phyloP scores from a whole-genome alignment of 78 protist species.

The Speleostelium caveatum region DNA sequence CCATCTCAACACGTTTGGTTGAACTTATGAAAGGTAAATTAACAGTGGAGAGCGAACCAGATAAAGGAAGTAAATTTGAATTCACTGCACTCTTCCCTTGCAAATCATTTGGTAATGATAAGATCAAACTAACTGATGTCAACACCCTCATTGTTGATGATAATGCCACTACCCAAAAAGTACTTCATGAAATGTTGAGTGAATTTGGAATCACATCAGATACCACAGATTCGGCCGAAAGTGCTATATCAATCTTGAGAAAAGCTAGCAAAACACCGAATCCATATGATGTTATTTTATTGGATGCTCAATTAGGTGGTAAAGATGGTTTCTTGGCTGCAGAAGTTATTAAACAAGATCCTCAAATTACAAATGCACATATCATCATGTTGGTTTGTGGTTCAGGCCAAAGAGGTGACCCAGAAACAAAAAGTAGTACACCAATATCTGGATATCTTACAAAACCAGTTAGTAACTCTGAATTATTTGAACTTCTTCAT shows the following conservation, averaged over 20 bases:
- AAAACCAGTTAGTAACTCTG: constrained; percentile 46
- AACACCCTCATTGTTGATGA: constrained; percentile 74
- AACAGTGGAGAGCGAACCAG: constrained; percentile 47
- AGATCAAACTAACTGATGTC: constrained; percentile 38
- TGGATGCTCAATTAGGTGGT: constrained; percentile 72
- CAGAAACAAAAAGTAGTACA: constrained; percentile 9
- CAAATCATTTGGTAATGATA: not conserved
- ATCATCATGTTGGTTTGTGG: constrained; percentile 72
- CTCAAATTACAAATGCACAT: not conserved
- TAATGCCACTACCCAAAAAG: constrained; percentile 28
- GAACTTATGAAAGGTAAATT: constrained; percentile 84
- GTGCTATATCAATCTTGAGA: constrained; percentile 22
- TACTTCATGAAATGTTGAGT: constrained; percentile 21
- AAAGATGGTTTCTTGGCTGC: constrained; percentile 40
- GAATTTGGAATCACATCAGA: constrained; percentile 65
- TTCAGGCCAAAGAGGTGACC: constrained; percentile 70
- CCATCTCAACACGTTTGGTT: constrained; percentile 84
- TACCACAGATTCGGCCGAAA: constrained; percentile 18
- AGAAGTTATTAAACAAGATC: constrained; percentile 26
- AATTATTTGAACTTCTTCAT: constrained; percentile 44
- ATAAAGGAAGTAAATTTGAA: constrained; percentile 60
- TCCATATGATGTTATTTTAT: constrained; percentile 56
- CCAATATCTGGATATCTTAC: constrained; percentile 65
- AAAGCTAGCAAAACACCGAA: not conserved
- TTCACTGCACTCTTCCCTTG: constrained; percentile 73